Conservation (phyloP, 768 basidiomycete genomes). For the Suillus occidentalis region DNA sequence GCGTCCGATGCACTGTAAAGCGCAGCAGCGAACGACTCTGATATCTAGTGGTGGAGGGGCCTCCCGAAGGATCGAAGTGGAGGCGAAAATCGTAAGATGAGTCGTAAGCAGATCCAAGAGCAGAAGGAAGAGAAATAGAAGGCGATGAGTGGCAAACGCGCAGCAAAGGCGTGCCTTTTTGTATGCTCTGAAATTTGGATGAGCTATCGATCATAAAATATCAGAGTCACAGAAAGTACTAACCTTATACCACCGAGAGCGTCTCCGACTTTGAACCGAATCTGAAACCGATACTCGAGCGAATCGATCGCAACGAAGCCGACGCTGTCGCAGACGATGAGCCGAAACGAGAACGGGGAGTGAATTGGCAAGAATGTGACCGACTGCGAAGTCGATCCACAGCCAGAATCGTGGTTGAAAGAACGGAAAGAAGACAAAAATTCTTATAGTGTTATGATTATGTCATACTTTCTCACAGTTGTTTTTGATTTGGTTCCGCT, state of each 20-base stretch:
- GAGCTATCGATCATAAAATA: conserved; percentile 22
- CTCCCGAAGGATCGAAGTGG: conserved; percentile 42
- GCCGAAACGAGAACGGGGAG: conserved; percentile 30
- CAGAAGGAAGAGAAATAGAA: conserved; percentile 32
- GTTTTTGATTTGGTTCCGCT: conserved; percentile 10
- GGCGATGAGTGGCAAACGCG: conserved; percentile 68
- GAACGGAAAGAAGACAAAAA: conserved; percentile 20
- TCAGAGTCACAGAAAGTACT: conserved; percentile 7
- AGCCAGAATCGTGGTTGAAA: conserved; percentile 34
- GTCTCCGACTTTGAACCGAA: conserved; percentile 18
- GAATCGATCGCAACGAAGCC: conserved; percentile 40
- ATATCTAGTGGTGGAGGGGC: conserved; percentile 42
- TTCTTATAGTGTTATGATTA: conserved; percentile 32
- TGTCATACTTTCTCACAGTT: conserved; percentile 27
- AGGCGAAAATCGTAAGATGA: conserved; percentile 58
- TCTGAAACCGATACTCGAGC: conserved; percentile 29
- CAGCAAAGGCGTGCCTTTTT: conserved; percentile 95
- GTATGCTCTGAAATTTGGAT: conserved; percentile 31
- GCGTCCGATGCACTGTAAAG: conserved; percentile 44
- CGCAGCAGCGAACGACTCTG: conserved; percentile 38
- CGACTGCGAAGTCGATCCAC: conserved; percentile 50
- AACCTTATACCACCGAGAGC: conserved; percentile 21
- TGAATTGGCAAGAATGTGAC: conserved; percentile 39
- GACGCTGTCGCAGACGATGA: conserved; percentile 44
- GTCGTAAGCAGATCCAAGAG: conserved; percentile 56